These are phyloP conservation scores for Diospyros kaki DNA, from an alignment of 148 eudicot genomes.

Conservation along the genomic window DNA sequence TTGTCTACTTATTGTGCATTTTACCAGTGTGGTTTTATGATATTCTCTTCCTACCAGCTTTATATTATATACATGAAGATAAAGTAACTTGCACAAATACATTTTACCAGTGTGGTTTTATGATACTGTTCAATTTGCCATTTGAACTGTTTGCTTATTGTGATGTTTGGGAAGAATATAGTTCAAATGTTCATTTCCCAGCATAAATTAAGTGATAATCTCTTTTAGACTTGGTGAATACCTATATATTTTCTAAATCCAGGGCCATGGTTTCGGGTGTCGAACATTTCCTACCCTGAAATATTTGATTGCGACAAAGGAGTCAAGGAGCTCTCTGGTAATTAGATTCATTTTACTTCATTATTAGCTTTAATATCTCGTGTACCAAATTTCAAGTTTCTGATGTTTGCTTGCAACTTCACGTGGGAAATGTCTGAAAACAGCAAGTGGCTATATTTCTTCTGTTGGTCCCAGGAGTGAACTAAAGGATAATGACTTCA, in stretches of 20 bases:
- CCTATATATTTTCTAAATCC: constrained; percentile 13
- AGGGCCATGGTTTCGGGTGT: constrained; percentile 95
- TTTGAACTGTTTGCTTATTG: not conserved
- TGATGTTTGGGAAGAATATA: not conserved
- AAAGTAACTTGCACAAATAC: too few relatives aligned
- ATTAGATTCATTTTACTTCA: not conserved
- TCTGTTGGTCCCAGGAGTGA: constrained; percentile 30
- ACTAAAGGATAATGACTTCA: constrained; percentile 41
- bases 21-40: not conserved
- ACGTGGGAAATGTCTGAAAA: constrained; percentile 13
- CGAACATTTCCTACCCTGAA: constrained; percentile 67
- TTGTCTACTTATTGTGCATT: constrained; percentile 12
- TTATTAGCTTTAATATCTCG: constrained; percentile 5
- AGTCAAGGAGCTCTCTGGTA: constrained; percentile 59
- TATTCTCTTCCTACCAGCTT: not conserved
- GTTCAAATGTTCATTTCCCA: not conserved
- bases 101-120: too few relatives aligned
- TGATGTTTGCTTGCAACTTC: not conserved
- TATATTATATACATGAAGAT: too few relatives aligned
- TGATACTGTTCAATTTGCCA: too few relatives aligned
- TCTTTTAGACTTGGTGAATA: not conserved
- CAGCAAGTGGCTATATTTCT: constrained; percentile 66
- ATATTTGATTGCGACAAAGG: constrained; percentile 58
- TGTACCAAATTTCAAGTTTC: constrained; percentile 2
- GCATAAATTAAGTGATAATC: not conserved